phyloP scores from a whole-genome alignment of 306 rosid genomes.

The Pueraria montana region DNA sequence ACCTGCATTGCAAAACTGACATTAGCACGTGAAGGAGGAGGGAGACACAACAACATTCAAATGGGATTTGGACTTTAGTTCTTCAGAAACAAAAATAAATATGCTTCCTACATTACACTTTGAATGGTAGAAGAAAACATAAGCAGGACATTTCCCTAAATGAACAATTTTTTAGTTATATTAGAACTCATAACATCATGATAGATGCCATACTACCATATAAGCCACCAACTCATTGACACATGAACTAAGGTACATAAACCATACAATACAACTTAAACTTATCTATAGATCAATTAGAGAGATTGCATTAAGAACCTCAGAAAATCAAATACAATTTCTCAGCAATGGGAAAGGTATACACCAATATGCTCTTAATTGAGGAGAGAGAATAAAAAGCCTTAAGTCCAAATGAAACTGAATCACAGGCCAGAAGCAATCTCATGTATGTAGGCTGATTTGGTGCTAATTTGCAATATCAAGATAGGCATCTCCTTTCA shows the following conservation, averaged over 20 bases:
- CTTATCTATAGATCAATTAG: not conserved
- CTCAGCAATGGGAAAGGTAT: too few species aligned
- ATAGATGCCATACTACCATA: not conserved
- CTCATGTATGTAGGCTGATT: too few species aligned
- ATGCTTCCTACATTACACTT: not conserved
- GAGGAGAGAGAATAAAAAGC: too few species aligned
- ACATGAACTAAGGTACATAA: not conserved
- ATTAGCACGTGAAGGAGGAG: not conserved
- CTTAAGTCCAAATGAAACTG: too few species aligned
- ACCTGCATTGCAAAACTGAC: conserved; percentile 57
- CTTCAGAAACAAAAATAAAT: not conserved
- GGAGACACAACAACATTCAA: conserved; percentile 9
- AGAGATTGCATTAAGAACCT: too few species aligned
- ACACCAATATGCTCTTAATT: too few species aligned
- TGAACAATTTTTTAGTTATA: not conserved
- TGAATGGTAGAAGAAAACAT: not conserved
- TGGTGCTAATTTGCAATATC: too few species aligned
- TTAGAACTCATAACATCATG: not conserved
- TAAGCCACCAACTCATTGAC: not conserved
- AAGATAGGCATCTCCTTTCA: not conserved
- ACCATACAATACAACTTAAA: not conserved
- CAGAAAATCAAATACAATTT: too few species aligned
- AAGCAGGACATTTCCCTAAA: not conserved
- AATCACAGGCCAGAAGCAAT: too few species aligned
- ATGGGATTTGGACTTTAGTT: not conserved